phyloP scores from a whole-genome alignment of 805 yeast genomes.

The Deakozyma indianensis region DNA sequence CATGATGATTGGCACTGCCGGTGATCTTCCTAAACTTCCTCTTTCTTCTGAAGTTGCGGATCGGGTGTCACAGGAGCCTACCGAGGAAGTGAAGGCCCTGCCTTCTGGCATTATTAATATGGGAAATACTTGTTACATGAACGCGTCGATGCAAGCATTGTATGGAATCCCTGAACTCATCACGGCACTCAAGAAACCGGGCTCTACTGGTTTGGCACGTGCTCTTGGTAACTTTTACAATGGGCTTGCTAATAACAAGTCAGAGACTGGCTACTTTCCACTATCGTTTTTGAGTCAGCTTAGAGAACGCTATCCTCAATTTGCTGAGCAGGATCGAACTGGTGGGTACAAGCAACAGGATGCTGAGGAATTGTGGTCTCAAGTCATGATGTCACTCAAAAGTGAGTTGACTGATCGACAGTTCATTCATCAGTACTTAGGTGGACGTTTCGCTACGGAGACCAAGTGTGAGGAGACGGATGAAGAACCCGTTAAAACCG shows the following conservation, averaged over 20 bases:
- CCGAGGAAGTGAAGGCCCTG: slow-evolving; percentile 21
- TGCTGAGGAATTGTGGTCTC: slow-evolving; percentile 92
- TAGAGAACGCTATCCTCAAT: slow-evolving; percentile 70
- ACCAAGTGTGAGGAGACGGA: slow-evolving; percentile 44
- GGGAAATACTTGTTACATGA: slow-evolving; percentile 70
- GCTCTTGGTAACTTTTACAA: slow-evolving; percentile 19
- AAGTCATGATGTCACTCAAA: slow-evolving; percentile 42
- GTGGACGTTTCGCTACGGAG: slow-evolving; percentile 45
- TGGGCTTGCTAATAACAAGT: slow-evolving; percentile 15
- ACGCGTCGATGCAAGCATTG: slow-evolving; percentile 51
- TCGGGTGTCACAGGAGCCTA: slow-evolving; percentile 47
- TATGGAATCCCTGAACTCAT: slow-evolving; percentile 34
- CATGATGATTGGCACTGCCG: slow-evolving; percentile 91
- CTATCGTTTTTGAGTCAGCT: slow-evolving; percentile 37
- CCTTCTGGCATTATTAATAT: slow-evolving; percentile 59
- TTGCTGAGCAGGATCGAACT: slow-evolving; percentile 51
- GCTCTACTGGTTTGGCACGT: slow-evolving; percentile 21
- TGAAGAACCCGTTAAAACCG: slow-evolving; percentile 26
- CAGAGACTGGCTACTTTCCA: slow-evolving; percentile 44
- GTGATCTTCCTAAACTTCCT: slow-evolving; percentile 34
- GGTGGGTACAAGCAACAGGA: slow-evolving; percentile 90
- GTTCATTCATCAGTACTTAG: slow-evolving; percentile 43
- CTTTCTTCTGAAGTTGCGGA: slow-evolving; percentile 41
- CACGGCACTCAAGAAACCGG: slow-evolving; percentile 28
- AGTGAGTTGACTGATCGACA: slow-evolving; percentile 15